Evolutionary conservation across 1,284 basidiomycete genomes (phyloP).

Genomic region (Ustilago lituana): DNA sequence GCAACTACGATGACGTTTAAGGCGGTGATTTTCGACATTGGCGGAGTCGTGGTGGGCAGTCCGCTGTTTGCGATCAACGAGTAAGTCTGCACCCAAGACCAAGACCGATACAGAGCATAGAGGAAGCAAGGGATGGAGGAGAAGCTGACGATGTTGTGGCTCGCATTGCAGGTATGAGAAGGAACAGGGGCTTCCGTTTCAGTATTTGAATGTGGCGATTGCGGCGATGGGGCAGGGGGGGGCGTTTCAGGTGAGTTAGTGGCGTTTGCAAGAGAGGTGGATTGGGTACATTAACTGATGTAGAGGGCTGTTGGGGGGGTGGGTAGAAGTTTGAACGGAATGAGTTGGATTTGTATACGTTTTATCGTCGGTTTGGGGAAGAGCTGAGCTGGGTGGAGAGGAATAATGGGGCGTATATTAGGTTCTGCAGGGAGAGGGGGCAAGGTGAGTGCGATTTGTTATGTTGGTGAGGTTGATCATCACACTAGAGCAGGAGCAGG

Average conservation of each 20-base stretch:
- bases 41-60: conserved; percentile 66
- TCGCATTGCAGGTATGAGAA: conserved; percentile 47
- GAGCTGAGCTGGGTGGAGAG: conserved; percentile 58
- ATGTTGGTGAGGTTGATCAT: too few relatives aligned
- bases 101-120: too few relatives aligned
- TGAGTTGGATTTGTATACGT: conserved; percentile 62
- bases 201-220: conserved; percentile 68
- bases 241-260: conserved; percentile 62
- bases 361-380: conserved; percentile 63
- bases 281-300: too few relatives aligned
- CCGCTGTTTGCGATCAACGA: conserved; percentile 63
- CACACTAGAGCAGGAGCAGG: too few relatives aligned
- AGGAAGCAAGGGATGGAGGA: too few relatives aligned
- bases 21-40: conserved; percentile 66
- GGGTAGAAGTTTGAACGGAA: conserved; percentile 62
- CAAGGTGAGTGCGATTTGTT: too few relatives aligned
- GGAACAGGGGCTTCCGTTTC: conserved; percentile 55
- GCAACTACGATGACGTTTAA: conserved; percentile 21
- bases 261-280: too few relatives aligned
- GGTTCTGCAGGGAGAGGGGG: conserved; percentile 56
- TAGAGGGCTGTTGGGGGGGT: too few relatives aligned
- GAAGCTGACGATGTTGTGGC: too few relatives aligned
- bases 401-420: conserved; percentile 55
- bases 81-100: conserved; percentile 34
- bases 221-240: conserved; percentile 62